These are phyloP conservation scores for Russula griseocarnosa DNA, from an alignment of 768 basidiomycete species.

Conservation along the genomic window DNA sequence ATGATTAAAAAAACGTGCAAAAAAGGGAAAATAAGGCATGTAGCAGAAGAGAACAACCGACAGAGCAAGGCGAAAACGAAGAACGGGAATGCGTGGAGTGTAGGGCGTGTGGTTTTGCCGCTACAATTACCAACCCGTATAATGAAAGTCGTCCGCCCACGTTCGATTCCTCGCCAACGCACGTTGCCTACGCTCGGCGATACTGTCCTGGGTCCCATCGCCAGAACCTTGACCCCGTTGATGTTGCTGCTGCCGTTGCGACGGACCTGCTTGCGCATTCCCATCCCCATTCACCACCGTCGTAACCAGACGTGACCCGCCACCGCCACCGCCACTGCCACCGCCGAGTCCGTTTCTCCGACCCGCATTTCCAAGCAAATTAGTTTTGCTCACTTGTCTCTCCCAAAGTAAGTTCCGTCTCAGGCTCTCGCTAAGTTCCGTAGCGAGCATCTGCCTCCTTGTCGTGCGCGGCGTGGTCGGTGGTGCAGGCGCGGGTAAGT, in stretches of 20 bases:
- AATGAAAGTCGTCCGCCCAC: constrained; percentile 67
- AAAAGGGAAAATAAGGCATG: not conserved
- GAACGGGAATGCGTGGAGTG: not conserved
- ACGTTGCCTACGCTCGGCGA: constrained; percentile 28
- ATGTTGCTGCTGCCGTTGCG: constrained; percentile 38
- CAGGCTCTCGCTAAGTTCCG: constrained; percentile 81
- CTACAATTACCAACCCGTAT: constrained; percentile 53
- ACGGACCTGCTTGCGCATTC: constrained; percentile 17
- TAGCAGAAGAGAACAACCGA: not conserved
- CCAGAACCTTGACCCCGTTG: constrained; percentile 14
- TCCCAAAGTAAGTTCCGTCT: constrained; percentile 80
- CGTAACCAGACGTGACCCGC: constrained; percentile 37
- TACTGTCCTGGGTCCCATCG: constrained; percentile 7
- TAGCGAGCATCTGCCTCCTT: constrained; percentile 75
- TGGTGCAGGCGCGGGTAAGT: constrained; percentile 57
- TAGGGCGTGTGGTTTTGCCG: not conserved
- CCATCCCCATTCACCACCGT: constrained; percentile 29
- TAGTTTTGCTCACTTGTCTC: constrained; percentile 57
- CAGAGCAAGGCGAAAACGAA: not conserved
- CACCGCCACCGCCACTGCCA: constrained; percentile 27
- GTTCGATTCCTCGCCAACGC: constrained; percentile 59
- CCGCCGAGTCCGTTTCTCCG: constrained; percentile 29
- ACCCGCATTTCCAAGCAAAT: constrained; percentile 39
- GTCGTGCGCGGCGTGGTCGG: constrained; percentile 86
- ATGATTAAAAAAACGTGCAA: not conserved